Evolutionary conservation across 768 basidiomycete genomes (phyloP).

Genomic region (Gloeophyllum trabeum): DNA sequence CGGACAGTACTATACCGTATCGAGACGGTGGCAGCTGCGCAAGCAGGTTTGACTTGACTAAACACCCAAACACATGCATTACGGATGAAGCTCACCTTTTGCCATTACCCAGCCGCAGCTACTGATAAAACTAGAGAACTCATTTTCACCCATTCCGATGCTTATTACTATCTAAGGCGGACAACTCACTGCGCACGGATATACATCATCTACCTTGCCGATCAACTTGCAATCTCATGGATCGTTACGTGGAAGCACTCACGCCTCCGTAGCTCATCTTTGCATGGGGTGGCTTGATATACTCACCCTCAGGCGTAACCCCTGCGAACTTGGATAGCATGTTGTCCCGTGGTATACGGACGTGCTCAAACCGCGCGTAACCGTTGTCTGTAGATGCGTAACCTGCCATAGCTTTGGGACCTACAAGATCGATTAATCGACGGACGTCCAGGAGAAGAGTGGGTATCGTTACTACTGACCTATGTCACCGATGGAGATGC

Average conservation of each 20-base stretch:
- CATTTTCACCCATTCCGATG: no score
- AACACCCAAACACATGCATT: no score
- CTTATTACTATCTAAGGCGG: no score
- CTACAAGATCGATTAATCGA: conserved; percentile 16
- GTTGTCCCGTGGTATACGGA: conserved; percentile 54
- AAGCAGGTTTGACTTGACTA: neutral
- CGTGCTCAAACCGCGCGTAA: conserved; percentile 52
- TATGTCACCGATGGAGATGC: conserved; percentile 60
- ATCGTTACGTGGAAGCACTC: conserved; percentile 21
- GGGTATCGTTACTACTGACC: no score
- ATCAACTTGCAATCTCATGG: no score
- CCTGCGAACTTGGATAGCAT: conserved; percentile 71
- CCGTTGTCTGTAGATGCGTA: conserved; percentile 51
- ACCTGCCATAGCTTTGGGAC: conserved; percentile 46
- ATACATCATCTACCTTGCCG: no score
- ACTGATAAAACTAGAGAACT: conserved; percentile 22
- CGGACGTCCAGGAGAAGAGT: neutral
- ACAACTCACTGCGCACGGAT: no score
- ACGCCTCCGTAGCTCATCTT: conserved; percentile 73
- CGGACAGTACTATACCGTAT: conserved; percentile 67
- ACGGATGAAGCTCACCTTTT: conserved; percentile 43
- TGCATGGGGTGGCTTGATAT: conserved; percentile 56
- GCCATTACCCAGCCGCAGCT: conserved; percentile 52
- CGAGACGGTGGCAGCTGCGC: conserved; percentile 43
- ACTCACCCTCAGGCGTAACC: conserved; percentile 54